Conservation (phyloP, 345 rosid genomes). For the Pistacia atlantica region DNA sequence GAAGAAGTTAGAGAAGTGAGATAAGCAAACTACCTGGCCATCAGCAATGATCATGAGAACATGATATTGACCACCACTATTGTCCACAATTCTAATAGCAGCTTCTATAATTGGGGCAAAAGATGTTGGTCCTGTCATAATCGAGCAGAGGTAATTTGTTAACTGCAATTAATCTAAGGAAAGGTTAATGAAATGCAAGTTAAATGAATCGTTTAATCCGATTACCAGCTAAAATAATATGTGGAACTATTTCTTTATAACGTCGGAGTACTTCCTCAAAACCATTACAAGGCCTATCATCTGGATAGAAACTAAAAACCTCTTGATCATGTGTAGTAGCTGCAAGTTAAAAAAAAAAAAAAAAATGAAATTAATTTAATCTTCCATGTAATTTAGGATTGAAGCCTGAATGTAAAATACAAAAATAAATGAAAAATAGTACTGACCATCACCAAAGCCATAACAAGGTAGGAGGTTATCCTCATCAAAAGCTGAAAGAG, state of each 20-base stretch:
- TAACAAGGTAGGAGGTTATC: slow-evolving; percentile 56
- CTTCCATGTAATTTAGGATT: not conserved
- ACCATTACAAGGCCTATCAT: slow-evolving; percentile 42
- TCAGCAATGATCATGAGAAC: slow-evolving; percentile 64
- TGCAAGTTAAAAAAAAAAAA: slow-evolving; percentile 20
- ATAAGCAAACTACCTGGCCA: slow-evolving; percentile 41
- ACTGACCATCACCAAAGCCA: slow-evolving; percentile 60
- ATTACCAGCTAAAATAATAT: slow-evolving; percentile 42
- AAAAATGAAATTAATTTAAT: not conserved
- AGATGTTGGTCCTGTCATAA: slow-evolving; percentile 52
- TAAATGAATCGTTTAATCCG: not conserved
- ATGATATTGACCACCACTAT: slow-evolving; percentile 56
- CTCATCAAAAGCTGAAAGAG: slow-evolving; percentile 51
- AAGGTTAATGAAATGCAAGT: not conserved
- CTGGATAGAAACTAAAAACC: slow-evolving; percentile 50
- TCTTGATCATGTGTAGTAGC: slow-evolving; percentile 57
- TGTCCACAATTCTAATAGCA: slow-evolving; percentile 49
- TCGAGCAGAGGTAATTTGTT: not conserved
- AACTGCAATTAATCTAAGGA: not conserved
- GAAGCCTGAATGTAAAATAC: not conserved
- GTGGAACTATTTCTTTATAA: slow-evolving; percentile 54
- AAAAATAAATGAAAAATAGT: not conserved
- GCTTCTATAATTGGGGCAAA: slow-evolving; percentile 56
- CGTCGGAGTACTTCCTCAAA: slow-evolving; percentile 51
- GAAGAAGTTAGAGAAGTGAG: not conserved